Evolutionary conservation across 2,329 filamentous ascomycete genomes (phyloP).

Genomic region (Sclerotinia glacialis): DNA sequence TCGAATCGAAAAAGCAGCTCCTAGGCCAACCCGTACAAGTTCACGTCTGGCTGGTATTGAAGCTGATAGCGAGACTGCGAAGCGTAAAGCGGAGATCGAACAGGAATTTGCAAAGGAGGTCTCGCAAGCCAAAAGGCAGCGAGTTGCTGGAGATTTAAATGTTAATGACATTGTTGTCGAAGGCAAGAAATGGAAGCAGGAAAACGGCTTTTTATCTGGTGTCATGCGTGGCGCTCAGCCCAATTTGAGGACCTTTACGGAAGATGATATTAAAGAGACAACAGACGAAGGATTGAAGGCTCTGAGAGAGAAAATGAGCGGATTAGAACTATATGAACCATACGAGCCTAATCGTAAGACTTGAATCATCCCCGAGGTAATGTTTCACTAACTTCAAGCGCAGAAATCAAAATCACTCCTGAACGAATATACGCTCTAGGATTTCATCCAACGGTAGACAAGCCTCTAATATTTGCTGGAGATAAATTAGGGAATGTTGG

Average conservation of each 20-base stretch:
- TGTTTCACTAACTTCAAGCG: slow-evolving; percentile 11
- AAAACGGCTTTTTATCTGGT: slow-evolving; percentile 62
- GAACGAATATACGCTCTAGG: slow-evolving; percentile 83
- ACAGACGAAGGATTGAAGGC: slow-evolving; percentile 71
- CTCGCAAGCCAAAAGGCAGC: slow-evolving; percentile 59
- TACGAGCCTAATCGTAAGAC: slow-evolving; percentile 73
- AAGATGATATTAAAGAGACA: slow-evolving; percentile 78
- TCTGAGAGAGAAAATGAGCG: slow-evolving; percentile 72
- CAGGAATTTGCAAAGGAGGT: slow-evolving; percentile 54
- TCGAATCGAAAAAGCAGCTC: slow-evolving; percentile 47
- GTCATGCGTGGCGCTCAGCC: slow-evolving; percentile 70
- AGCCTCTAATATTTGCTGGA: slow-evolving; percentile 86
- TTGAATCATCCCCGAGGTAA: neutral
- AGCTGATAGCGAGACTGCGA: slow-evolving; percentile 58
- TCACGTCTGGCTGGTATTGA: slow-evolving; percentile 56
- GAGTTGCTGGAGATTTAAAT: slow-evolving; percentile 65
- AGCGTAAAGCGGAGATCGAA: slow-evolving; percentile 66
- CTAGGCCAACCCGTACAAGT: slow-evolving; percentile 55
- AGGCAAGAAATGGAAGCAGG: slow-evolving; percentile 71
- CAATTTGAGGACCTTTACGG: slow-evolving; percentile 78
- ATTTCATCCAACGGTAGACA: slow-evolving; percentile 83
- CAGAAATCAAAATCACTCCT: slow-evolving; percentile 87
- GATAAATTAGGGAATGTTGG: slow-evolving; percentile 92
- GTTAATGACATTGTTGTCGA: slow-evolving; percentile 77
- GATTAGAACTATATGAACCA: slow-evolving; percentile 74